phyloP scores from a whole-genome alignment of 164 flowering plant species.

The Umbellularia californica region DNA sequence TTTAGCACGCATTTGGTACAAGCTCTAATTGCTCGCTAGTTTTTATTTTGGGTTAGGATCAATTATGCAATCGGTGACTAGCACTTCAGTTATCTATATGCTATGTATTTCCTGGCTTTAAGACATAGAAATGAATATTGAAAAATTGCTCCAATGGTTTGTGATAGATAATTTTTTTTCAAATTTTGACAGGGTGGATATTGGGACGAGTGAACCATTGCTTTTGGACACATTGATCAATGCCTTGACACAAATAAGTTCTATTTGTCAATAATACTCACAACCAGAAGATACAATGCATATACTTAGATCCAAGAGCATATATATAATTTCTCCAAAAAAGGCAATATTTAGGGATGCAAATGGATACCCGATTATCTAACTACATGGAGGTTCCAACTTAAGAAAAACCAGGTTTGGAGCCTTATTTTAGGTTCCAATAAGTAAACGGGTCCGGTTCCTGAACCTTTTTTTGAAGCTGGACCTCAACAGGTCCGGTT shows the following conservation, averaged over 20 bases:
- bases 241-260: conserved; percentile 85
- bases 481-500: too few relatives aligned
- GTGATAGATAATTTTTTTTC: conserved; percentile 11
- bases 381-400: too few relatives aligned
- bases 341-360: too few relatives aligned
- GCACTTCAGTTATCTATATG: background rate
- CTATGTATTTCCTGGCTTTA: background rate
- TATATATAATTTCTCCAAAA: too few relatives aligned
- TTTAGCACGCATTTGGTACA: conserved; percentile 84
- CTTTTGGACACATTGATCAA: conserved; percentile 73
- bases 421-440: too few relatives aligned
- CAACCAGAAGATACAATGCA: too few relatives aligned
- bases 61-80: background rate
- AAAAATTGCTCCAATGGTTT: background rate
- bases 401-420: too few relatives aligned
- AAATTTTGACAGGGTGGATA: conserved; percentile 63
- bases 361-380: too few relatives aligned
- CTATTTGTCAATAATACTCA: conserved; percentile 13
- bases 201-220: conserved; percentile 72
- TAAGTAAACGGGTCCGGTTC: too few relatives aligned
- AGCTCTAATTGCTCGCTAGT: background rate
- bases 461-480: too few relatives aligned
- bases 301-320: too few relatives aligned
- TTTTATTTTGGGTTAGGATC: background rate
- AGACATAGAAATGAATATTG: too few relatives aligned